A percentile compares a stretch with the other conserved stretches of the same genome.
Evolutionary conservation across 345 rosid genomes (phyloP).

Genomic region (Rhodomyrtus tomentosa): DNA sequence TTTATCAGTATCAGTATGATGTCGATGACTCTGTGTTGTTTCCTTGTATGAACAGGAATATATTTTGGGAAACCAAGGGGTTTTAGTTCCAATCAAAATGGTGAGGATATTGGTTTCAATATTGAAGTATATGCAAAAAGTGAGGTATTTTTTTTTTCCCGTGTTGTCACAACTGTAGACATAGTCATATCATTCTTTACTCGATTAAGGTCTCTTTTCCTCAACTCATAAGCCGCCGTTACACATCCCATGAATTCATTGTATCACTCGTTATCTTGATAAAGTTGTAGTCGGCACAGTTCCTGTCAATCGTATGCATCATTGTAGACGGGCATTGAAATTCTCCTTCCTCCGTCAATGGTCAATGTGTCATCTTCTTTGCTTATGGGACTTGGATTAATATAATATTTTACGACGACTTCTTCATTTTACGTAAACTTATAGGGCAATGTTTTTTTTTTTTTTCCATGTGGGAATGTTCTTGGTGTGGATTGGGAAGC

Average conservation of each 20-base stretch:
- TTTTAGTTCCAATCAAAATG: no score
- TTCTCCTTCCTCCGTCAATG: background rate
- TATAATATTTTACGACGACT: background rate
- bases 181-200: background rate
- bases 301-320: background rate
- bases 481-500: background rate
- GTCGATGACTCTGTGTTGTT: no score
- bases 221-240: background rate
- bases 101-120: no score
- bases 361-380: background rate
- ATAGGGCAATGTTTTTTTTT: background rate
- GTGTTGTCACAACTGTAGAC: background rate
- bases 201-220: background rate
- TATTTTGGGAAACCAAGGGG: no score
- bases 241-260: background rate
- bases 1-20: background rate
- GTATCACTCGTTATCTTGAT: background rate
- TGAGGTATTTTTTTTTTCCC: constrained; percentile 38
- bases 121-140: no score
- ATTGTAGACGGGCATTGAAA: background rate
- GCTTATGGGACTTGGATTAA: background rate
- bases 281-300: background rate
- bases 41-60: no score
- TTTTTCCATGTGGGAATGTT: background rate
- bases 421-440: background rate